A percentile compares a stretch with the other conserved stretches of the same genome.
These are phyloP conservation scores for Phytophthora sansomeana DNA, from an alignment of 352 stramenopile species.

Conservation along the genomic window DNA sequence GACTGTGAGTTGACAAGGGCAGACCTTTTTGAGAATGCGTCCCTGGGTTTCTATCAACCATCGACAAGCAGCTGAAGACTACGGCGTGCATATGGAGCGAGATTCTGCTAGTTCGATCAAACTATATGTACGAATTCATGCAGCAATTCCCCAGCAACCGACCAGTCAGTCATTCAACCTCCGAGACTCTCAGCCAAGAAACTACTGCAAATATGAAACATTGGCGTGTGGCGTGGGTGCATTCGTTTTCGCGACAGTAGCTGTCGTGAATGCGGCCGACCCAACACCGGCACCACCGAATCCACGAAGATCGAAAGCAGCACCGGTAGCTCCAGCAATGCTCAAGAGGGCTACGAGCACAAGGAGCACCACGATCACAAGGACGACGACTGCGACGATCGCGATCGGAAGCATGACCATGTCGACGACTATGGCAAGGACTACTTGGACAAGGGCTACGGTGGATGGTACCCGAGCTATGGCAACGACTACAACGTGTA, in stretches of 20 bases:
- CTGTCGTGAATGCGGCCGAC: neutral
- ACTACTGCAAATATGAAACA: slow-evolving; percentile 1
- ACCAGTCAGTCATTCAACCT: neutral
- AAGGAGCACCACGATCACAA: neutral
- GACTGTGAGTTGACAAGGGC: too few relatives aligned
- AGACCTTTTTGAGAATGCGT: too few relatives aligned
- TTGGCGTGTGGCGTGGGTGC: neutral
- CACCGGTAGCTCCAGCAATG: neutral
- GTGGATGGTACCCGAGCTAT: neutral
- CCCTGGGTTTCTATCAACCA: neutral
- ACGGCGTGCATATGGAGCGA: too few relatives aligned
- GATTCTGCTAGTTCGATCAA: too few relatives aligned
- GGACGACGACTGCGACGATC: neutral
- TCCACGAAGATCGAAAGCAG: neutral
- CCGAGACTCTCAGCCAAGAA: neutral
- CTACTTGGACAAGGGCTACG: neutral
- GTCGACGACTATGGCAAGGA: neutral
- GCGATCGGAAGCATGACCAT: neutral
- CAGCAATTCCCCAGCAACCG: slow-evolving; percentile 9
- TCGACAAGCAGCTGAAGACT: neutral
- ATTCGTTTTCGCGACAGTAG: neutral
- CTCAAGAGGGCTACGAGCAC: neutral
- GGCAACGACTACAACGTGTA: slow-evolving; percentile 1
- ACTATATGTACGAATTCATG: neutral
- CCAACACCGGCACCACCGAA: slow-evolving; percentile 1